Evolutionary conservation across 169 alveolate species (phyloP).

Genomic region (Haemoproteus tartakovskyi): DNA sequence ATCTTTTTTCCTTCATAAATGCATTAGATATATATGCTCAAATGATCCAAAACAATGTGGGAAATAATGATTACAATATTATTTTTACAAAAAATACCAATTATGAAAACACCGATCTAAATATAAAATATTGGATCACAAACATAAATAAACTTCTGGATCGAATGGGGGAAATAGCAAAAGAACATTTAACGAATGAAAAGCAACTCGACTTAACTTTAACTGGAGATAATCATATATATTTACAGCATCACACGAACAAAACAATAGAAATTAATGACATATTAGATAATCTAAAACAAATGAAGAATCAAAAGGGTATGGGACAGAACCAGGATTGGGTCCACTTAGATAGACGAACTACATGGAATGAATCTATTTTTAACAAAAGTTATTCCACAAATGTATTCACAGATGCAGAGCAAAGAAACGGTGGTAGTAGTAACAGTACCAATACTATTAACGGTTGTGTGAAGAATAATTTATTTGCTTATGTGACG

Average conservation of each 20-base stretch:
- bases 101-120: conserved; percentile 15
- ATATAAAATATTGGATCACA: conserved; percentile 11
- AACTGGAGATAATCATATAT: background rate
- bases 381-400: too few relatives aligned
- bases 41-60: background rate
- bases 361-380: background rate
- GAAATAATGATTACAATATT: conserved; percentile 9
- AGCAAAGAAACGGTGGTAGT: too few relatives aligned
- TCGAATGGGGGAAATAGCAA: conserved; percentile 3
- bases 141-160: conserved; percentile 18
- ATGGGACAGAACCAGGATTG: background rate
- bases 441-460: too few relatives aligned
- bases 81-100: conserved; percentile 1
- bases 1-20: conserved; percentile 31
- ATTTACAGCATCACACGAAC: background rate
- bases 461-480: too few relatives aligned
- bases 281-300: background rate
- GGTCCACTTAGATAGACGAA: background rate
- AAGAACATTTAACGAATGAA: conserved; percentile 1
- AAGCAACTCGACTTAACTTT: conserved; percentile 5
- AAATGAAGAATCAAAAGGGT: too few relatives aligned
- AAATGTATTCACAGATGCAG: too few relatives aligned
- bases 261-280: background rate
- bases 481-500: too few relatives aligned
- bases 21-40: conserved; percentile 1